Evolutionary conservation across 108 stramenopile genomes (phyloP).

Genomic region (Nannochloropsis salina): DNA sequence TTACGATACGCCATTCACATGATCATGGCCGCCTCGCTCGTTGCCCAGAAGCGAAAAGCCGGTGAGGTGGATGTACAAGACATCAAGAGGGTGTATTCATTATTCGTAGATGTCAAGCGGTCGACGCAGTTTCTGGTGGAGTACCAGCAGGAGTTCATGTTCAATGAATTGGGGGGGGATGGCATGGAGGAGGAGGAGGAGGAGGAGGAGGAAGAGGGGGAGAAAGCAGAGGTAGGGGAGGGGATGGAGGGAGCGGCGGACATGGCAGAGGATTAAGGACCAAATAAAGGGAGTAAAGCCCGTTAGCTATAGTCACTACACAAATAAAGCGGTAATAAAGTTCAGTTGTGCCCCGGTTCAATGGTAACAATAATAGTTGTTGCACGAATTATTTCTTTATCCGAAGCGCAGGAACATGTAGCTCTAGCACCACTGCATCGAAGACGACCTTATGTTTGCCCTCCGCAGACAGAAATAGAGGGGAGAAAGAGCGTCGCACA

Average conservation of each 20-base stretch:
- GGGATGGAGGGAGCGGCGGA: background rate
- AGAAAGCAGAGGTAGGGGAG: slow-evolving; percentile 40
- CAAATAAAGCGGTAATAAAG: background rate
- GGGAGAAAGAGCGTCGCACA: too few species aligned
- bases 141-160: slow-evolving; percentile 73
- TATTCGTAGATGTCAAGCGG: slow-evolving; percentile 95
- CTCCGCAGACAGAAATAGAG: too few species aligned
- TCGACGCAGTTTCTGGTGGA: slow-evolving; percentile 97
- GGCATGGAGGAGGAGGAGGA: slow-evolving; percentile 54
- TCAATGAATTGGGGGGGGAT: slow-evolving; percentile 42
- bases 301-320: background rate
- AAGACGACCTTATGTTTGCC: too few species aligned
- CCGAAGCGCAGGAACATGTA: too few species aligned
- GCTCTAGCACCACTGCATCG: too few species aligned
- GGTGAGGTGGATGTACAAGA: slow-evolving; percentile 75
- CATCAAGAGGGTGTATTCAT: slow-evolving; percentile 74
- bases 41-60: slow-evolving; percentile 78
- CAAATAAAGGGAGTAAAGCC: background rate
- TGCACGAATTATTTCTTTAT: too few species aligned
- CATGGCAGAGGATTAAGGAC: background rate
- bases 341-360: too few species aligned
- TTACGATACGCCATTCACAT: slow-evolving; percentile 98
- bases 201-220: slow-evolving; percentile 60
- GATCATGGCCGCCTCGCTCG: slow-evolving; percentile 85
- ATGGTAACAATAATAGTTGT: too few species aligned